Conservation (phyloP, 1,139 yeast genomes). For the Taphrina deformans region DNA sequence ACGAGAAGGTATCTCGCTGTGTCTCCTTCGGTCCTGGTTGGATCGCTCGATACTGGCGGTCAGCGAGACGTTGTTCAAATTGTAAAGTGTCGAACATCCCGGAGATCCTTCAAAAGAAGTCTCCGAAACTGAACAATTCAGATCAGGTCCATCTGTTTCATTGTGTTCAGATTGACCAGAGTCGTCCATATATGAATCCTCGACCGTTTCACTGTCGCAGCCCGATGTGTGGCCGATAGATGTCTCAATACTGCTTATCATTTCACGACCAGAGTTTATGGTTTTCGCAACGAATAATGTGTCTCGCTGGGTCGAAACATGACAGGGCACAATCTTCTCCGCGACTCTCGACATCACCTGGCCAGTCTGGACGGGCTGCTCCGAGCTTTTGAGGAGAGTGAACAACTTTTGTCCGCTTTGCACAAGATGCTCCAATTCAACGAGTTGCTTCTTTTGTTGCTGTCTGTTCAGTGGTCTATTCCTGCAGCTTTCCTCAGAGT, state of each 20-base stretch:
- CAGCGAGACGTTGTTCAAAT: background rate
- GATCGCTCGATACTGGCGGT: background rate
- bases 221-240: background rate
- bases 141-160: background rate
- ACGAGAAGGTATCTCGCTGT: background rate
- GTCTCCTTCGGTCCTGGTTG: background rate
- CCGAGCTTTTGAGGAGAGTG: background rate
- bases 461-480: background rate
- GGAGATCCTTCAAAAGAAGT: background rate
- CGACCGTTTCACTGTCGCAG: background rate
- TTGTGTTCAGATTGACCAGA: background rate
- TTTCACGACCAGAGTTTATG: background rate
- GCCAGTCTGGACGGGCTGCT: background rate
- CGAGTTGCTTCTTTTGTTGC: background rate
- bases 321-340: background rate
- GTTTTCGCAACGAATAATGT: background rate
- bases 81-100: background rate
- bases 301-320: background rate
- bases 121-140: background rate
- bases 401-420: background rate
- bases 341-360: background rate
- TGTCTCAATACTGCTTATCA: background rate
- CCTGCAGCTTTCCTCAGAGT: background rate
- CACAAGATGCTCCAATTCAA: background rate
- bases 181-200: background rate